A percentile compares a stretch with the other conserved stretches of the same genome.
Conservation (phyloP, 192 early-diverging fungal genomes). For the Diversispora eburnea region DNA sequence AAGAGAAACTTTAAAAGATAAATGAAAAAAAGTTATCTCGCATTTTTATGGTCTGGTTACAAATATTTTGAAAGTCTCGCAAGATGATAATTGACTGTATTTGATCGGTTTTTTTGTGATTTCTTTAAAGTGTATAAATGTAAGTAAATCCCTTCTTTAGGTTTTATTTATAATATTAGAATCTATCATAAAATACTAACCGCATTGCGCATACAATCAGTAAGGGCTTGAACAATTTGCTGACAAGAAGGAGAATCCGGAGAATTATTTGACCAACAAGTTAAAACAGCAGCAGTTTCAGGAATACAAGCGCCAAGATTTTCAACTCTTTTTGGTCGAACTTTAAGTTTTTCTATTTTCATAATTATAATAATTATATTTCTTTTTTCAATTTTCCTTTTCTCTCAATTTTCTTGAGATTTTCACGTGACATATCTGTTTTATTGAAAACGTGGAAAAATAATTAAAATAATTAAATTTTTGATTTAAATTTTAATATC, state of each 20-base stretch:
- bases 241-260: slow-evolving; percentile 53
- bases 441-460: too few relatives aligned
- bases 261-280: slow-evolving; percentile 55
- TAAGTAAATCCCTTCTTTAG: too few relatives aligned
- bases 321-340: slow-evolving; percentile 52
- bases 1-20: too few relatives aligned
- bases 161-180: neutral
- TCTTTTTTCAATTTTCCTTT: neutral
- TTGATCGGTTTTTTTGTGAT: neutral
- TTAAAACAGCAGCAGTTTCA: slow-evolving; percentile 58
- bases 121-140: neutral
- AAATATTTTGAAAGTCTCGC: slow-evolving; percentile 18
- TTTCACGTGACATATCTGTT: too few relatives aligned
- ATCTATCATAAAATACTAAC: slow-evolving; percentile 32
- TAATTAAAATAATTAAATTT: too few relatives aligned
- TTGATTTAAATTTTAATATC: too few relatives aligned
- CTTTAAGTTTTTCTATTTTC: slow-evolving; percentile 60
- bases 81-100: slow-evolving; percentile 26
- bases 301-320: slow-evolving; percentile 52
- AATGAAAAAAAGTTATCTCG: too few relatives aligned
- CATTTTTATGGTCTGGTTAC: neutral
- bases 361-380: slow-evolving; percentile 43
- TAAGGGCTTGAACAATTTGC: slow-evolving; percentile 46
- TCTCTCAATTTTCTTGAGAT: neutral
- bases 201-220: slow-evolving; percentile 54